Evolutionary conservation across 1,139 yeast genomes (phyloP).

Genomic region (Protomyces gravidus): DNA sequence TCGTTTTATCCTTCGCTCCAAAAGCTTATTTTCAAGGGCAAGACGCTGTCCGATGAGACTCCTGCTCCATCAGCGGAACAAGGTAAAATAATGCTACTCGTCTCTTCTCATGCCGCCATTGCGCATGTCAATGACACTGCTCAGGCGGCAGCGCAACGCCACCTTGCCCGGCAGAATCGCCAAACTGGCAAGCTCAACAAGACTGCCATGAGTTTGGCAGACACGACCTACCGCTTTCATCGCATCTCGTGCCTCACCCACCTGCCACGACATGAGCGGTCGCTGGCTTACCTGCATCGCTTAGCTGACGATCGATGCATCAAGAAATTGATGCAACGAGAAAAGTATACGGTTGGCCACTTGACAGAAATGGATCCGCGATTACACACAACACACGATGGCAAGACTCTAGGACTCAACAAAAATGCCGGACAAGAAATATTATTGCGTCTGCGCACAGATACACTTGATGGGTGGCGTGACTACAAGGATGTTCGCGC

Average conservation of each 20-base stretch:
- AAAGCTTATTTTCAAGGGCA: slow-evolving; percentile 59
- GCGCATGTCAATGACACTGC: slow-evolving; percentile 5
- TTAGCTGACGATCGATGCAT: slow-evolving; percentile 42
- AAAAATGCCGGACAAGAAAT: slow-evolving; percentile 42
- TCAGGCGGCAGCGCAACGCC: neutral
- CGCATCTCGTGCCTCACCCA: slow-evolving; percentile 40
- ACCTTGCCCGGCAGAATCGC: neutral
- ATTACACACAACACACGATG: slow-evolving; percentile 39
- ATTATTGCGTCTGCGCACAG: slow-evolving; percentile 44
- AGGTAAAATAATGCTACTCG: slow-evolving; percentile 18
- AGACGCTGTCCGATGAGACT: slow-evolving; percentile 7
- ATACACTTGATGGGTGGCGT: slow-evolving; percentile 44
- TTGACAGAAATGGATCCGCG: slow-evolving; percentile 45
- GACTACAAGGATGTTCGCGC: slow-evolving; percentile 41
- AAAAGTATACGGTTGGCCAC: slow-evolving; percentile 42
- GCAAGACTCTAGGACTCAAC: slow-evolving; percentile 41
- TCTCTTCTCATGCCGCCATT: slow-evolving; percentile 7
- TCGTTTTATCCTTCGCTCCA: neutral
- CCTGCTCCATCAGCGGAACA: neutral
- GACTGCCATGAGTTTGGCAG: neutral
- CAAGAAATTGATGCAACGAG: slow-evolving; percentile 41
- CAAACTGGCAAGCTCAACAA: neutral
- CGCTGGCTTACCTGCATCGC: slow-evolving; percentile 39
- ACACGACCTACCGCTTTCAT: slow-evolving; percentile 39
- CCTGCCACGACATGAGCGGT: slow-evolving; percentile 40